Conservation (phyloP, 257 asterid genomes). For the Nicotiana knightiana region DNA sequence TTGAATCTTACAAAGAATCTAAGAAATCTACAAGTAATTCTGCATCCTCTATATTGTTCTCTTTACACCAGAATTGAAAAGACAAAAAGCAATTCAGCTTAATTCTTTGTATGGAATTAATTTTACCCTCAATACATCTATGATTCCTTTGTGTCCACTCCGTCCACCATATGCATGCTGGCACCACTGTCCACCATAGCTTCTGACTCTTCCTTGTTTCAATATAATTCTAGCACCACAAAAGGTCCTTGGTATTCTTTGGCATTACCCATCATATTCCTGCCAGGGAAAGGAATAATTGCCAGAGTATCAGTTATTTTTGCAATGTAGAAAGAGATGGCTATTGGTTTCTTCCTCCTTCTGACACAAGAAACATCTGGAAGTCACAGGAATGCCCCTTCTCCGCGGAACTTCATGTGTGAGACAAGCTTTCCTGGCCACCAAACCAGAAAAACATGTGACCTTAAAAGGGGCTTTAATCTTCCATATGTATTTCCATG, state of each 20-base stretch:
- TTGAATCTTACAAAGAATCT: background rate
- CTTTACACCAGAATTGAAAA: background rate
- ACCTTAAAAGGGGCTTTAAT: background rate
- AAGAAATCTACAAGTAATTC: background rate
- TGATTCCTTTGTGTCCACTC: background rate
- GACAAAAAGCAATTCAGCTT: background rate
- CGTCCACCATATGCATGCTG: background rate
- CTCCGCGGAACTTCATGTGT: background rate
- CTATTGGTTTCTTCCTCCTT: background rate
- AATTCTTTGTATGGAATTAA: background rate
- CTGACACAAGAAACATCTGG: background rate
- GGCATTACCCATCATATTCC: background rate
- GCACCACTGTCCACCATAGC: background rate
- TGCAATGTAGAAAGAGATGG: background rate
- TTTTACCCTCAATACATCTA: background rate
- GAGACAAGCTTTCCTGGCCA: conserved; percentile 1
- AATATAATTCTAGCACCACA: background rate
- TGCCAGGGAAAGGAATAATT: background rate
- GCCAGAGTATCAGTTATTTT: background rate
- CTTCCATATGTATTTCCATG: background rate
- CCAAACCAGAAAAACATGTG: background rate
- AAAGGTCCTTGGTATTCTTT: background rate
- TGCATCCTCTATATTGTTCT: background rate
- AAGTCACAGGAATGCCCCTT: background rate
- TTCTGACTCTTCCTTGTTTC: background rate